A percentile compares a stretch with the other conserved stretches of the same genome.
Conservation (phyloP, 768 basidiomycete species). For the Russula vinacea region DNA sequence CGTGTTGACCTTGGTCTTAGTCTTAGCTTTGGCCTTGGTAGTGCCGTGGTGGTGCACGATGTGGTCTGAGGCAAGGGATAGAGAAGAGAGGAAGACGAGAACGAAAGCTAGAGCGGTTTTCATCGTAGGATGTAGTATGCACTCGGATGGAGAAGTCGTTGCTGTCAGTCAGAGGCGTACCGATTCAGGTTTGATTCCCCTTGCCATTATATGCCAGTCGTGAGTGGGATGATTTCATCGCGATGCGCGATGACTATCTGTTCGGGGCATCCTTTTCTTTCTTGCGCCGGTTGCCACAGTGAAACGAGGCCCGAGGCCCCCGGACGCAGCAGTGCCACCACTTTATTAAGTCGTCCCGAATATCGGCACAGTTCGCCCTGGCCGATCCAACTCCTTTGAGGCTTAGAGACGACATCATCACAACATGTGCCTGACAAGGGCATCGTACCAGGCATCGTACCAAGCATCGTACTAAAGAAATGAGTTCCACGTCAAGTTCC, state of each 20-base stretch:
- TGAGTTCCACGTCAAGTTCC: no score
- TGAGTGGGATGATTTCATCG: neutral
- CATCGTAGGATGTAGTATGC: neutral
- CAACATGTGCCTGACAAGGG: neutral
- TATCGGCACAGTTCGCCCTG: neutral
- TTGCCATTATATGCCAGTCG: constrained; percentile 7
- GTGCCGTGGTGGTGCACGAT: neutral
- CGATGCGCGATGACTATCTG: neutral
- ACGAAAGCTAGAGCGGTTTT: neutral
- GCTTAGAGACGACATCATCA: neutral
- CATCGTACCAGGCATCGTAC: no score
- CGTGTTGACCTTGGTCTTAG: neutral
- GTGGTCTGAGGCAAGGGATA: neutral
- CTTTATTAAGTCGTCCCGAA: neutral
- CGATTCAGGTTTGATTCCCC: neutral
- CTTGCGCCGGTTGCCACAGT: neutral
- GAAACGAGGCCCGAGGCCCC: neutral
- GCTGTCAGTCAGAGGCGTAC: neutral
- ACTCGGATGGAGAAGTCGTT: neutral
- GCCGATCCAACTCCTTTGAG: neutral
- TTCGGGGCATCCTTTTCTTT: neutral
- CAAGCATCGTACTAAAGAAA: no score
- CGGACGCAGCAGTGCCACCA: neutral
- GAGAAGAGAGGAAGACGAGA: neutral
- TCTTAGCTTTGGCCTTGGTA: neutral